phyloP scores from a whole-genome alignment of 1,284 basidiomycete species.

The Peniophora sp. region DNA sequence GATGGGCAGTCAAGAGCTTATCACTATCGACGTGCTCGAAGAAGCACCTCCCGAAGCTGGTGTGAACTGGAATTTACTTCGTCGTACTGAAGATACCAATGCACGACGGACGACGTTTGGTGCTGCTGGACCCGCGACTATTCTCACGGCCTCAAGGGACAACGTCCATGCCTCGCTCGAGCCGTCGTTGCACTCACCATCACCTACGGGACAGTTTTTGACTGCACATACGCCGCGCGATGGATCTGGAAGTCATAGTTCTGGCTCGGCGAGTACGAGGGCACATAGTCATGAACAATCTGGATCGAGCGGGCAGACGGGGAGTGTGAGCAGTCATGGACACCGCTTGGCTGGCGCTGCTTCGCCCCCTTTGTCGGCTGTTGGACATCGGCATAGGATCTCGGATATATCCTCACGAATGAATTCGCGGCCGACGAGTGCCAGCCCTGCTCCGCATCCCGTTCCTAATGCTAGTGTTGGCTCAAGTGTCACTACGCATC shows the following conservation, averaged over 20 bases:
- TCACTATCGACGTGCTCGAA: conserved; percentile 52
- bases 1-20: conserved; percentile 16
- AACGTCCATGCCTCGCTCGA: conserved; percentile 35
- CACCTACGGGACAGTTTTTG: conserved; percentile 30
- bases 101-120: conserved; percentile 53
- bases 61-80: conserved; percentile 46
- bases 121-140: conserved; percentile 29
- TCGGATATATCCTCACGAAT: neutral
- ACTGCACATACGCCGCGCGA: conserved; percentile 32
- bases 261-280: conserved; percentile 41
- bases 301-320: conserved; percentile 33
- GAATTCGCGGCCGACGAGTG: conserved; percentile 2
- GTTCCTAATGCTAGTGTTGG: conserved; percentile 11
- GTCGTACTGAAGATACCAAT: conserved; percentile 15
- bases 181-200: conserved; percentile 54
- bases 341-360: conserved; percentile 22
- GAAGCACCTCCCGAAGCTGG: conserved; percentile 53
- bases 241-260: conserved; percentile 43
- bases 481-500: conserved; percentile 24
- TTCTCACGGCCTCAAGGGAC: conserved; percentile 16
- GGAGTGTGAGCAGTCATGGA: conserved; percentile 45
- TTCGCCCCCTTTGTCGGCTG: conserved; percentile 25
- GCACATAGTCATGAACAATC: conserved; percentile 29
- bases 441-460: conserved; percentile 4
- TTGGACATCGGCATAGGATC: conserved; percentile 11